A percentile compares a stretch with the other conserved stretches of the same genome.
These are phyloP conservation scores for Arabis alpina DNA, from an alignment of 345 rosid genomes.

Conservation along the genomic window DNA sequence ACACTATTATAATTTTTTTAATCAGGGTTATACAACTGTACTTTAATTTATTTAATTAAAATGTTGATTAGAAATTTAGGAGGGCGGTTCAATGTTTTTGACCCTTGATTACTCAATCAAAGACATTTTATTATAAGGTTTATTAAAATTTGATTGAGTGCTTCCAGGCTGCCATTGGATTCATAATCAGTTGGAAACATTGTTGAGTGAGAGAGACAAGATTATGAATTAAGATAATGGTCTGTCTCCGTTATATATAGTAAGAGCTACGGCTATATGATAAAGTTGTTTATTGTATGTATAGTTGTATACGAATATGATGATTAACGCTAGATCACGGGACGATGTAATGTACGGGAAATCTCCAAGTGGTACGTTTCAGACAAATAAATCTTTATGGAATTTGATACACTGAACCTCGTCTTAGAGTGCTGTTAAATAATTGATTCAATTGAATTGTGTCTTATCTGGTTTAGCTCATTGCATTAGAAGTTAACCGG, in stretches of 20 bases:
- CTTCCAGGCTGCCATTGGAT: constrained; percentile 30
- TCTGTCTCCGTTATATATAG: constrained; percentile 24
- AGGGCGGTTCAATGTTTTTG: constrained; percentile 39
- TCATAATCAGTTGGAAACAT: constrained; percentile 28
- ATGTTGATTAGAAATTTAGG: constrained; percentile 27
- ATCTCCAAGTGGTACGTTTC: not conserved
- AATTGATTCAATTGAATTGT: too few relatives aligned
- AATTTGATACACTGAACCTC: too few relatives aligned
- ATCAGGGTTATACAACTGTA: constrained; percentile 13
- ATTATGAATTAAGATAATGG: constrained; percentile 33
- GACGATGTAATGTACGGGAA: constrained; percentile 33
- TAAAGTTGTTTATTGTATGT: constrained; percentile 26
- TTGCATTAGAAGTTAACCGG: too few relatives aligned
- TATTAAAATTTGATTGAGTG: not conserved
- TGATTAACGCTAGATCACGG: not conserved
- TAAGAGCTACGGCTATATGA: constrained; percentile 1
- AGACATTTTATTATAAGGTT: not conserved
- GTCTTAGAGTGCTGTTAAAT: too few relatives aligned
- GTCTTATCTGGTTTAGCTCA: too few relatives aligned
- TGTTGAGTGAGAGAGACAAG: constrained; percentile 29
- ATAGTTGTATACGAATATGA: not conserved
- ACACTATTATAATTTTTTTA: not conserved
- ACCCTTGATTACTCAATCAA: not conserved
- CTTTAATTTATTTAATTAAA: not conserved
- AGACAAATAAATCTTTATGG: too few relatives aligned